Conservation (phyloP, 257 asterid genomes). For the Perilla frutescens region DNA sequence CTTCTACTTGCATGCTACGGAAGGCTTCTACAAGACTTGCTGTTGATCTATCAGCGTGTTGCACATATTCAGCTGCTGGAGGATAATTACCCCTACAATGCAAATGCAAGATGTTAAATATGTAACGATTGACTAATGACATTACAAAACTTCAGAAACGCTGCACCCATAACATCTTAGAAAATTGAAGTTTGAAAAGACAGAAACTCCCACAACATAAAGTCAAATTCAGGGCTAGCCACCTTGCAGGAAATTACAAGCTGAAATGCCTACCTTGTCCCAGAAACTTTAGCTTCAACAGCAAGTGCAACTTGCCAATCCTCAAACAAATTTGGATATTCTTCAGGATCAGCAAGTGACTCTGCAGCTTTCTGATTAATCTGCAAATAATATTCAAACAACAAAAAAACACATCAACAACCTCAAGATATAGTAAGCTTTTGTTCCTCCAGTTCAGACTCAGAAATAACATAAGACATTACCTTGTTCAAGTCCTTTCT, state of each 20-base stretch:
- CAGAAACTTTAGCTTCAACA: slow-evolving; percentile 72
- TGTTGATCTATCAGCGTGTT: slow-evolving; percentile 68
- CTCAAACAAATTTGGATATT: slow-evolving; percentile 86
- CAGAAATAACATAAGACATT: slow-evolving; percentile 5
- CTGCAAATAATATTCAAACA: slow-evolving; percentile 47
- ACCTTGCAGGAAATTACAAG: background rate
- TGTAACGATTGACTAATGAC: slow-evolving; percentile 11
- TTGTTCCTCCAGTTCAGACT: background rate
- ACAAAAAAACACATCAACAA: slow-evolving; percentile 26
- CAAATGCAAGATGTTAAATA: slow-evolving; percentile 30
- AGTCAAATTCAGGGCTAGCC: slow-evolving; percentile 11
- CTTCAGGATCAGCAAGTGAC: slow-evolving; percentile 94
- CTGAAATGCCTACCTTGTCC: slow-evolving; percentile 56
- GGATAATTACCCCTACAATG: slow-evolving; percentile 68
- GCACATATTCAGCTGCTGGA: slow-evolving; percentile 70
- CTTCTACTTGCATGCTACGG: slow-evolving; percentile 72
- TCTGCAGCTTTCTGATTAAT: slow-evolving; percentile 95
- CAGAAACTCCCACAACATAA: slow-evolving; percentile 21
- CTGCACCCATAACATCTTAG: background rate
- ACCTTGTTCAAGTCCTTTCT: slow-evolving; percentile 87
- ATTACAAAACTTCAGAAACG: slow-evolving; percentile 20
- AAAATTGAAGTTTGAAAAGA: slow-evolving; percentile 10
- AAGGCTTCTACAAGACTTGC: slow-evolving; percentile 80
- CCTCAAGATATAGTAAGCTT: slow-evolving; percentile 26
- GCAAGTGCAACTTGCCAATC: slow-evolving; percentile 93